Evolutionary conservation across 2,329 filamentous ascomycete species (phyloP).

Genomic region (Thelonectria blattea): DNA sequence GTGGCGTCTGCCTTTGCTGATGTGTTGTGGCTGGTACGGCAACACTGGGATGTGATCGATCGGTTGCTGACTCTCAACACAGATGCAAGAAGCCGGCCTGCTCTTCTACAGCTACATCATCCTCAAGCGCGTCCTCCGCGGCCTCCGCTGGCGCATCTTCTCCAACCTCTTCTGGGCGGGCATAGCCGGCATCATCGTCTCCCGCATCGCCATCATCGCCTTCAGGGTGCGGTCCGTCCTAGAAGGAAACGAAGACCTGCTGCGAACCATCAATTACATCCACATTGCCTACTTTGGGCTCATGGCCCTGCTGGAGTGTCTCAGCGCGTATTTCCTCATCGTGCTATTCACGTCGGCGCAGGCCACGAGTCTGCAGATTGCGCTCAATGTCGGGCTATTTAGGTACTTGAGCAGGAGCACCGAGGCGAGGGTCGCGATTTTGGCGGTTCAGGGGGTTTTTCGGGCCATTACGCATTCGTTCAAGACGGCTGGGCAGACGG

Average conservation of each 20-base stretch:
- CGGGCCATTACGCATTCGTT: slow-evolving; percentile 46
- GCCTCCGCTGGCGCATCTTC: slow-evolving; percentile 49
- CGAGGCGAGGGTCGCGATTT: slow-evolving; percentile 43
- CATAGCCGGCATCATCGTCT: slow-evolving; percentile 54
- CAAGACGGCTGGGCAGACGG: slow-evolving; percentile 44
- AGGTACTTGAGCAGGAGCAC: slow-evolving; percentile 44
- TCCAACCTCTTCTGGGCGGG: slow-evolving; percentile 61
- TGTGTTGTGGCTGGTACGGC: slow-evolving; percentile 46
- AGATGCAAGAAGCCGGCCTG: slow-evolving; percentile 52
- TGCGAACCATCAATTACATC: slow-evolving; percentile 41
- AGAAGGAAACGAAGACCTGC: slow-evolving; percentile 26
- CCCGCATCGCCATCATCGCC: slow-evolving; percentile 50
- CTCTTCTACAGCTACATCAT: slow-evolving; percentile 58
- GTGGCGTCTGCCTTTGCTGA: slow-evolving; percentile 47
- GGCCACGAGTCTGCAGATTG: slow-evolving; percentile 19
- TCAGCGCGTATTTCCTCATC: slow-evolving; percentile 46
- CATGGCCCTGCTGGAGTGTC: slow-evolving; percentile 46
- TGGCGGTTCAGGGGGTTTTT: slow-evolving; percentile 44
- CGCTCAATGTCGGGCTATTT: slow-evolving; percentile 42
- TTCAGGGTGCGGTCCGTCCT: slow-evolving; percentile 40
- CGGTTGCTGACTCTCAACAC: neutral
- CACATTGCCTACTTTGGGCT: slow-evolving; percentile 48
- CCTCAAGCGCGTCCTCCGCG: slow-evolving; percentile 55
- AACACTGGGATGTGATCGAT: neutral
- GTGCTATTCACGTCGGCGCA: slow-evolving; percentile 41